A percentile compares a stretch with the other conserved stretches of the same genome.
These are phyloP conservation scores for Leccinum ochraceum DNA, from an alignment of 768 basidiomycete genomes.

Conservation along the genomic window DNA sequence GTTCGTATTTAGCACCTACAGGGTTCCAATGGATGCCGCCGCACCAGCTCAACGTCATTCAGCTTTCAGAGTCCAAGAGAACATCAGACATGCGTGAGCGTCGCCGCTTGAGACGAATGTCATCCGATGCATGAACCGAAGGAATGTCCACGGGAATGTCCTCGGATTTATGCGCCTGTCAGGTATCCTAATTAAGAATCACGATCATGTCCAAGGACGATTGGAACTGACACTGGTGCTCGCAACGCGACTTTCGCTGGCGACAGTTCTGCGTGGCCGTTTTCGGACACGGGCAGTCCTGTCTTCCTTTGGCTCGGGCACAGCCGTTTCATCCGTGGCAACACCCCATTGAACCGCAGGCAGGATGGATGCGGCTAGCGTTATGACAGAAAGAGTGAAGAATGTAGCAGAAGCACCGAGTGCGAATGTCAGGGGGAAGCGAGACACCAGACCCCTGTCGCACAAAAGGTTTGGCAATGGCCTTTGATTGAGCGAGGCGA, in stretches of 20 bases:
- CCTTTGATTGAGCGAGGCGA: neutral
- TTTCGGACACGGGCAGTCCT: conserved; percentile 27
- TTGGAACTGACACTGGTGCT: conserved; percentile 24
- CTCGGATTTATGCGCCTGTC: conserved; percentile 29
- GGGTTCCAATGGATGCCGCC: conserved; percentile 4
- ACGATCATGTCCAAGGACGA: neutral
- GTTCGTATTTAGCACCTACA: conserved; percentile 15
- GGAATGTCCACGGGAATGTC: conserved; percentile 32
- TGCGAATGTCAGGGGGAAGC: conserved; percentile 63
- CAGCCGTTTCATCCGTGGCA: conserved; percentile 17
- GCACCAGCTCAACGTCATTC: conserved; percentile 13
- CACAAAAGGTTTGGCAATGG: conserved; percentile 4
- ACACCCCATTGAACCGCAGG: conserved; percentile 41
- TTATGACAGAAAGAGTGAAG: conserved; percentile 45
- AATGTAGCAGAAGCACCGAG: conserved; percentile 47
- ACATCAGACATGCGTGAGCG: conserved; percentile 42
- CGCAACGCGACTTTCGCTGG: conserved; percentile 22
- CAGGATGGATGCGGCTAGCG: conserved; percentile 53
- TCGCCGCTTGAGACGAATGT: conserved; percentile 45
- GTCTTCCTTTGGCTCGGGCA: conserved; percentile 21
- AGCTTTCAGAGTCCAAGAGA: conserved; percentile 31
- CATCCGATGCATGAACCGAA: conserved; percentile 28
- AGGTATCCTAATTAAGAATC: conserved; percentile 15
- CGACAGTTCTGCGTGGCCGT: conserved; percentile 27
- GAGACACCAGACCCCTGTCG: conserved; percentile 64